phyloP scores from a whole-genome alignment of 331 rosid genomes.

The Rhamnella rubrinervis region DNA sequence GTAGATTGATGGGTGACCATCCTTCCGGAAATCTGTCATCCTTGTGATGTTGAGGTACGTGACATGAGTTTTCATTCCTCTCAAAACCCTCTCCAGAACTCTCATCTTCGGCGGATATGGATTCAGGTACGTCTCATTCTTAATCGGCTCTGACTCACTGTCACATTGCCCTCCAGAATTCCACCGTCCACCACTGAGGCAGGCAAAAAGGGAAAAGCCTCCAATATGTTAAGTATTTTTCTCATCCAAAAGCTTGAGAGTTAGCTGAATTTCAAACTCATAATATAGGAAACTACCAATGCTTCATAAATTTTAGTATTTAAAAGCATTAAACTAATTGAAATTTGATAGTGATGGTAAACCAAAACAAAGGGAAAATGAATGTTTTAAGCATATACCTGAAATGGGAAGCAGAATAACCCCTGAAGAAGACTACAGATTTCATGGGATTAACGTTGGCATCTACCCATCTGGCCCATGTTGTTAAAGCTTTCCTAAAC shows the following conservation, averaged over 20 bases:
- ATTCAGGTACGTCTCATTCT: constrained; percentile 61
- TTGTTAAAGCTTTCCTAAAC: constrained; percentile 82
- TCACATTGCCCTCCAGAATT: constrained; percentile 91
- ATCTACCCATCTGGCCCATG: constrained; percentile 97
- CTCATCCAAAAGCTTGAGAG: neutral
- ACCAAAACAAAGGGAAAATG: neutral
- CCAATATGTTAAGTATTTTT: neutral
- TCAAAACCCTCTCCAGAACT: constrained; percentile 70
- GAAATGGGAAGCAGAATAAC: constrained; percentile 92
- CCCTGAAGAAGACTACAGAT: constrained; percentile 76
- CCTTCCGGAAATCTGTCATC: constrained; percentile 91
- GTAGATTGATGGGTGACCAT: constrained; percentile 93
- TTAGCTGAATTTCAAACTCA: no score
- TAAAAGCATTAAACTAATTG: neutral
- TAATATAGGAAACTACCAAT: neutral
- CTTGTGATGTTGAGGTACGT: constrained; percentile 75
- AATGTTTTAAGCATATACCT: constrained; percentile 42
- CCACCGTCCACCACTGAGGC: constrained; percentile 94
- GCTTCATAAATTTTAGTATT: neutral
- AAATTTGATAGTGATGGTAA: neutral
- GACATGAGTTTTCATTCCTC: constrained; percentile 73
- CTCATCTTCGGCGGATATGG: constrained; percentile 72
- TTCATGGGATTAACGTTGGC: constrained; percentile 60
- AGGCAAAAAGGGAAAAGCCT: neutral
- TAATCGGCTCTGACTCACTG: constrained; percentile 71